Percentiles rank a stretch among this genome's conserved stretches.
phyloP scores from a whole-genome alignment of 495 filamentous ascomycete genomes.

The Extremus antarcticus region DNA sequence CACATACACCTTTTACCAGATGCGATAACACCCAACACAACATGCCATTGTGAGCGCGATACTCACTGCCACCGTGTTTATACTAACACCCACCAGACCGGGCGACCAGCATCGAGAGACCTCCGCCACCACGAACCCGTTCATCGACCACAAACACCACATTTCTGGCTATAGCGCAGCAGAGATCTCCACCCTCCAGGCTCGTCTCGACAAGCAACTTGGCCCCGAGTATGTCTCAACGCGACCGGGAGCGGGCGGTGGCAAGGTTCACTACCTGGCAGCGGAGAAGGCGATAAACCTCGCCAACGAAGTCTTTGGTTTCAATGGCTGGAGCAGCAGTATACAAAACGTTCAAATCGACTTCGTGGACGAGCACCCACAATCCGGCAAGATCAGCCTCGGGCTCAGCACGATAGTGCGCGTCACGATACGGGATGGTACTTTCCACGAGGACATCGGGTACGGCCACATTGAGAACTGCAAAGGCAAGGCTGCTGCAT shows the following conservation, averaged over 20 bases:
- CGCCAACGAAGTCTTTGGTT: constrained; percentile 96
- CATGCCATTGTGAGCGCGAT: constrained; percentile 18
- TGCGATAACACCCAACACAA: neutral
- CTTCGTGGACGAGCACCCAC: constrained; percentile 61
- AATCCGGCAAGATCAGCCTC: constrained; percentile 59
- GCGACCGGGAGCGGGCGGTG: constrained; percentile 65
- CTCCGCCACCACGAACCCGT: constrained; percentile 55
- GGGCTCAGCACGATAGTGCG: constrained; percentile 81
- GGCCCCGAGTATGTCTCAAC: constrained; percentile 92
- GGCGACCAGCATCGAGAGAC: constrained; percentile 62
- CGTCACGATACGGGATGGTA: constrained; percentile 81
- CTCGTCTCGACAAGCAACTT: constrained; percentile 80
- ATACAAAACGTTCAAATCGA: constrained; percentile 86
- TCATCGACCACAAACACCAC: constrained; percentile 55
- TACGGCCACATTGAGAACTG: constrained; percentile 93
- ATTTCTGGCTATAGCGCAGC: constrained; percentile 74
- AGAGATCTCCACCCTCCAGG: constrained; percentile 81
- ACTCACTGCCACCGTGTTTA: too few relatives aligned
- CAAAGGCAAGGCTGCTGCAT: constrained; percentile 85
- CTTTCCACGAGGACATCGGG: constrained; percentile 93
- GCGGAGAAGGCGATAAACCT: constrained; percentile 92
- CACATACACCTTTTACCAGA: constrained; percentile 1
- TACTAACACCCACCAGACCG: constrained; percentile 40
- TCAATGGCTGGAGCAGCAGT: constrained; percentile 92
- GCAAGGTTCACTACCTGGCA: constrained; percentile 80